Conservation (phyloP, 108 stramenopile species). For the Conticribra weissflogii region DNA sequence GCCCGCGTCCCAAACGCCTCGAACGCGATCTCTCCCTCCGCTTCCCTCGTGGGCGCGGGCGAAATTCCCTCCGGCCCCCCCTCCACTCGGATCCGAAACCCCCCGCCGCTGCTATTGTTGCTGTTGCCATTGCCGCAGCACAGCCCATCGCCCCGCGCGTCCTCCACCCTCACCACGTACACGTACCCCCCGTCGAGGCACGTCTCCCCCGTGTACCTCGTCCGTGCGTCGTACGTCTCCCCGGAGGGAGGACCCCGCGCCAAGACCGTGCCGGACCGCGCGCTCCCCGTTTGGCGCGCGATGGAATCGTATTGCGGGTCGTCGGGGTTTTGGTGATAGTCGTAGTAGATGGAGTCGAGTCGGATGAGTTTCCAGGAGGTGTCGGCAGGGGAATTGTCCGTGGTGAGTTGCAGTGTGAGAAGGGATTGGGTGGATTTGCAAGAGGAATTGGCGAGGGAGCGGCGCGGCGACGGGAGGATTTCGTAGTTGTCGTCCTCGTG, state of each 20-base stretch:
- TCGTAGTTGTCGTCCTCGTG: no score
- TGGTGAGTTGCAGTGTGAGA: background rate
- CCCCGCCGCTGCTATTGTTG: background rate
- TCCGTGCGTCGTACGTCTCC: background rate
- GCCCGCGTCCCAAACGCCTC: background rate
- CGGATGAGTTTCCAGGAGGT: background rate
- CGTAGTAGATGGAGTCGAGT: background rate
- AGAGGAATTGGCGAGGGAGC: background rate
- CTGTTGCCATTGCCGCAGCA: background rate
- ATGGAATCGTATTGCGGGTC: background rate
- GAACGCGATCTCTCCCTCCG: no score
- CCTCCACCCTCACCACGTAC: background rate
- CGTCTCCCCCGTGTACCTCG: background rate
- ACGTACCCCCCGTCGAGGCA: background rate
- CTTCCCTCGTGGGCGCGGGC: no score
- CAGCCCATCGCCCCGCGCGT: background rate
- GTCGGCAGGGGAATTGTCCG: background rate
- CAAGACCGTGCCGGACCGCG: background rate
- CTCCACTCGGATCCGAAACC: background rate
- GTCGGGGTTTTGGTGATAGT: background rate
- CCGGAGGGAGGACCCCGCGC: background rate
- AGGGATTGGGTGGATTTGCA: background rate
- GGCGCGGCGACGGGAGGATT: no score
- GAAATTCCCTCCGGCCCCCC: background rate
- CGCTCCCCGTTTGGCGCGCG: background rate